Evolutionary conservation across 257 asterid genomes (phyloP), one percentile per base, ranked within the genome.

Genomic region (Knoxia roxburghii): DNA sequence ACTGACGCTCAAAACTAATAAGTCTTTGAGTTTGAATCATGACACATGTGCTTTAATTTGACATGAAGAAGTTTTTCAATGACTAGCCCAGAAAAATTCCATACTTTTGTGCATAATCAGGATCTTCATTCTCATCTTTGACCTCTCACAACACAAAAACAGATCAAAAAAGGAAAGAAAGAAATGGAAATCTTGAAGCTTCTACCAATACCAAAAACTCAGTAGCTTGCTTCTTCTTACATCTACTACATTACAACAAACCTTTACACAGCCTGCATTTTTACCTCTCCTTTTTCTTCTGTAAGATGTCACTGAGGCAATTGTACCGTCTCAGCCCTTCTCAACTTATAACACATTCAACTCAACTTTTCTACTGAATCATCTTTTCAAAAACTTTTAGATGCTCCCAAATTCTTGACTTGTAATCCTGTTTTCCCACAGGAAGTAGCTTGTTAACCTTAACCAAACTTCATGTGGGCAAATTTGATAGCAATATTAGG

Each of bases 241-340:
- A 49, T 49, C 60, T n/a, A n/a, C n/a, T 66, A 51, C 61, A 51
- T 41, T 51, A 35, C 70, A 66, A 65, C 26, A 37, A 60, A 27
- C 30, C 29, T 37, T 18, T n/a, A 35, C 68, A 64, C 67, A 68
- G 40, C 56, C 27, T 49, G 57, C 32, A 35, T 9, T 20, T 75
- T 24, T 2, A 23, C 5, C 49, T 12, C 57, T 65, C 17, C 11
- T 17, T 65, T 65, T 51, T 61, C 65, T 61, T 73, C 50, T 20
- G 48, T 52, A 73, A 78, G 63, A 71, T 75, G 86, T 67, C 79
- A 69, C 54, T 41, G 68, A 54, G 77, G 72, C 77, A 72, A 74
- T 72, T 71, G 68, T 79, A 78, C 53, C 79, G 18, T 35, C 33
- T 21, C 8, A 17, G 14, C 56, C 54, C 21, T 35, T 39, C 17